These are phyloP conservation scores for Brettanomyces sp. DNA, from an alignment of 805 yeast species.

Conservation along the genomic window DNA sequence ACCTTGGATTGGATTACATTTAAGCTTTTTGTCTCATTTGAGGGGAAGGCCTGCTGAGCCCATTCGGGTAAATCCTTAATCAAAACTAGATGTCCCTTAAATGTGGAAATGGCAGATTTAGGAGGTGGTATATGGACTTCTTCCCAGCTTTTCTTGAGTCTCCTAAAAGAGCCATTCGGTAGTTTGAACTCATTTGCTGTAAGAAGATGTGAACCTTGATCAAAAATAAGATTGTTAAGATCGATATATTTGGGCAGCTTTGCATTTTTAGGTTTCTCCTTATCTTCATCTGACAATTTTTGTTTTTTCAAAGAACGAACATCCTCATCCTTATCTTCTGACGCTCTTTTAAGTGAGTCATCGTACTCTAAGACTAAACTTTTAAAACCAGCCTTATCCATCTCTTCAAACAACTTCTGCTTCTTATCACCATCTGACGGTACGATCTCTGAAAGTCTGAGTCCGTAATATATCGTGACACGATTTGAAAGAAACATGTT, in stretches of 20 bases:
- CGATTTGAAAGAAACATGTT: constrained; percentile 38
- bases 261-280: background rate
- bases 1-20: constrained; percentile 82
- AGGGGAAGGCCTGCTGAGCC: constrained; percentile 72
- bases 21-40: constrained; percentile 51
- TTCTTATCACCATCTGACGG: constrained; percentile 21
- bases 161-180: constrained; percentile 78
- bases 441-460: constrained; percentile 12
- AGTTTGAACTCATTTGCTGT: constrained; percentile 58
- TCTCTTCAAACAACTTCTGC: constrained; percentile 30
- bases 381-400: constrained; percentile 34
- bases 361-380: constrained; percentile 33
- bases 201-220: constrained; percentile 64
- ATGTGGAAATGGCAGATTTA: constrained; percentile 22
- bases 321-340: constrained; percentile 5
- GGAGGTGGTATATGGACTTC: constrained; percentile 93
- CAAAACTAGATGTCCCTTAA: constrained; percentile 38
- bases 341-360: background rate
- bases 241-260: constrained; percentile 49
- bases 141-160: constrained; percentile 66
- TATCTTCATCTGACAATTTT: constrained; percentile 4
- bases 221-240: constrained; percentile 53
- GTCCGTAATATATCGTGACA: constrained; percentile 20
- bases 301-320: background rate
- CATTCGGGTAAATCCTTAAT: constrained; percentile 67